Percentiles rank a stretch among this genome's conserved stretches.
Evolutionary conservation across 176 grass and related monocot genomes (phyloP).

Genomic region (Paspalum notatum): DNA sequence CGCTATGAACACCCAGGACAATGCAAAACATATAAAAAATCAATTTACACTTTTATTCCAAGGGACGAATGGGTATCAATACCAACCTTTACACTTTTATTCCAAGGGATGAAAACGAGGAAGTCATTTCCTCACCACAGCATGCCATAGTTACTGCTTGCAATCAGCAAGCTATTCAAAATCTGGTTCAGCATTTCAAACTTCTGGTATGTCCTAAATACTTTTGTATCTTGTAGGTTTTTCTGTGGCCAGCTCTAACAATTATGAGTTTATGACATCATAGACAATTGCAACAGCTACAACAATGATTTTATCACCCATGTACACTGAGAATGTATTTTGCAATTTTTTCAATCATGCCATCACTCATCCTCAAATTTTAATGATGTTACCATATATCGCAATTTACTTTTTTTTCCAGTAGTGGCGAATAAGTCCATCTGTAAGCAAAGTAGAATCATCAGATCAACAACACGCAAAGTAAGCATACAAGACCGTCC

Average conservation of each 20-base stretch:
- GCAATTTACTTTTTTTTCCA: background rate
- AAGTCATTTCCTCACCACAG: no score
- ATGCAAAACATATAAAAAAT: no score
- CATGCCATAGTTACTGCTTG: background rate
- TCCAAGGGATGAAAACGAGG: no score
- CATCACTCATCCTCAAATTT: background rate
- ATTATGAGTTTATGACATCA: background rate
- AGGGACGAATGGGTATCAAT: no score
- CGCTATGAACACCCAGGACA: no score
- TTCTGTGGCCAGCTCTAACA: background rate
- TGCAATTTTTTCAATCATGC: background rate
- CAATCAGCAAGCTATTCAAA: background rate
- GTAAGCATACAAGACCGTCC: background rate
- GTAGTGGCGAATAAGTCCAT: background rate
- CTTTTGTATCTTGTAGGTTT: background rate
- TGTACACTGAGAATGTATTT: background rate
- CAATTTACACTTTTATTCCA: no score
- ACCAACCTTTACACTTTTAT: no score
- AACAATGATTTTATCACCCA: background rate
- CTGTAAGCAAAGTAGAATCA: background rate
- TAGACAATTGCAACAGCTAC: background rate
- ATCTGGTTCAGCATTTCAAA: background rate
- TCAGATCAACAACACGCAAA: slow-evolving; percentile 2
- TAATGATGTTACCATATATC: background rate
- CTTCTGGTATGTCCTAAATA: background rate